A percentile compares a stretch with the other conserved stretches of the same genome.
Evolutionary conservation across 257 asterid genomes (phyloP).

Genomic region (Misopates orontium): DNA sequence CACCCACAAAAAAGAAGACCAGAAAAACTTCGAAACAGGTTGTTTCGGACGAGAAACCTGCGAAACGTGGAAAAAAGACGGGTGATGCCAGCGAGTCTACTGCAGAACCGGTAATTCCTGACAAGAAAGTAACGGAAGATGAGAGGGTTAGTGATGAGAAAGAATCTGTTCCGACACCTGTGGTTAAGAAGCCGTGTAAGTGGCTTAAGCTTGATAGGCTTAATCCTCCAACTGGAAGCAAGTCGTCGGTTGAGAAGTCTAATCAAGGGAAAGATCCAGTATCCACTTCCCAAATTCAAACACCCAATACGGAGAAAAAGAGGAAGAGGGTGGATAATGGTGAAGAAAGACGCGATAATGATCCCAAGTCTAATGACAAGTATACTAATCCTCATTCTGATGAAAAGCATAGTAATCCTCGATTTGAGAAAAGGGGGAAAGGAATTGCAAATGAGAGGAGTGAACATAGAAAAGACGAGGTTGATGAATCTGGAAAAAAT

Average conservation of each 20-base stretch:
- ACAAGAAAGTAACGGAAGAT: slow-evolving; percentile 29
- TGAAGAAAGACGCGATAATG: slow-evolving; percentile 28
- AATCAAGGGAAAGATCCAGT: slow-evolving; percentile 40
- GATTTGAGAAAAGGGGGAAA: slow-evolving; percentile 31
- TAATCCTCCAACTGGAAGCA: slow-evolving; percentile 35
- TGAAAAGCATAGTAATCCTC: slow-evolving; percentile 21
- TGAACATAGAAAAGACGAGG: slow-evolving; percentile 31
- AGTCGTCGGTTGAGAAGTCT: slow-evolving; percentile 35
- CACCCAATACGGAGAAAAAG: slow-evolving; percentile 27
- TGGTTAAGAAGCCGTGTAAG: slow-evolving; percentile 49
- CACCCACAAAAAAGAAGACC: slow-evolving; percentile 8
- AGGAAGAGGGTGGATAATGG: slow-evolving; percentile 42
- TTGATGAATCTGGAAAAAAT: slow-evolving; percentile 34
- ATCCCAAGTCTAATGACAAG: background rate
- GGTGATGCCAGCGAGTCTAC: slow-evolving; percentile 9
- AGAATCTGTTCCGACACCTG: slow-evolving; percentile 39
- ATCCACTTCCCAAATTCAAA: slow-evolving; percentile 26
- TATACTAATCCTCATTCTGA: background rate
- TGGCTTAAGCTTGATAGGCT: slow-evolving; percentile 52
- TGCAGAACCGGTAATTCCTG: slow-evolving; percentile 27
- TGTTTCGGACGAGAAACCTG: slow-evolving; percentile 15
- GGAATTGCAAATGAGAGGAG: slow-evolving; percentile 26
- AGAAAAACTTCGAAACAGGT: background rate
- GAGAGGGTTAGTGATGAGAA: slow-evolving; percentile 26
- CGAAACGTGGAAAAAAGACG: slow-evolving; percentile 33